Base-by-base conservation (phyloP, 805 yeast genomes). In the Teunomyces pallodes region DNA sequence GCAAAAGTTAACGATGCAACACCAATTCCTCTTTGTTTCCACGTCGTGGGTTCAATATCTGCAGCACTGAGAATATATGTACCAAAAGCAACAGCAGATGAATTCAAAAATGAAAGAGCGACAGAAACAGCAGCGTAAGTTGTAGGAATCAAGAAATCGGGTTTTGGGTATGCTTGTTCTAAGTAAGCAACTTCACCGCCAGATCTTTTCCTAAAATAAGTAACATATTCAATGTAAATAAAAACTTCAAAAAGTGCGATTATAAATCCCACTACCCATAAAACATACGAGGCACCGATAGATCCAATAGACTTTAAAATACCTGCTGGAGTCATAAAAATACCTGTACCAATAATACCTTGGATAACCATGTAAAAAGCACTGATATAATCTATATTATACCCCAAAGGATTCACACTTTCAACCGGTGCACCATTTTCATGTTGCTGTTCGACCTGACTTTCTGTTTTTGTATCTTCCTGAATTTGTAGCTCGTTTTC, bases 261-360 rank as follows among this genome's bases (percentile, higher is more conserved):
- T 29, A 74, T 42, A 49, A 66, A 73, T 9, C 79, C 75, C 17
- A 60, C 55, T 2, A 68, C 54, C 79, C 79, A 75, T n/a, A 75
- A 57, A 3, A 75, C 66, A 45, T 74, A 75, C 4, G 74, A 56
- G 9, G 75, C 69, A 29, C 79, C 79, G 39, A 75, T 55, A 1
- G 76, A 69, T 1, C 79, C 78, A 46, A 72, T 64, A 1, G 74
- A 65, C n/a, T 59, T 61, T n/a, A 76, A 74, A 48, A 86, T 76
- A 1, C 81, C 72, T 3, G 84, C 80, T 4, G 90, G 87, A 0
- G 87, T 83, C 9, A 86, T 81, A 61, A 86, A 86, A 42, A 86
- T 84, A 66, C 90, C 90, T 0, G 90, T 85, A 53, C 91, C 91
- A 39, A 86, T 74, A 70, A 86, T 80, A 54, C 90, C 81, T 54